Percentiles rank a stretch among this genome's conserved stretches.
Evolutionary conservation across 306 rosid species (phyloP).

Genomic region (Fragaria iinumae): DNA sequence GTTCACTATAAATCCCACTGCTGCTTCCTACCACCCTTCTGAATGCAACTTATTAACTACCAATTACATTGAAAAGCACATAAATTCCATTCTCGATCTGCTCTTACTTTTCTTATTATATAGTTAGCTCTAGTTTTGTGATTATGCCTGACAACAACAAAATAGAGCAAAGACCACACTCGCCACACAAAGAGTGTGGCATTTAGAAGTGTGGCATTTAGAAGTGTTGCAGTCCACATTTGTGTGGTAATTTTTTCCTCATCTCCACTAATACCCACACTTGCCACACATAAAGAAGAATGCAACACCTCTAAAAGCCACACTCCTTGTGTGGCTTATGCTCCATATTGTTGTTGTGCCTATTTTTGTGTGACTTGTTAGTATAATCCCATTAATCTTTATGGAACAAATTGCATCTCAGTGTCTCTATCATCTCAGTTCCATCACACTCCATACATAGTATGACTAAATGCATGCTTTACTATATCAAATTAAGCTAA

Average conservation of each 20-base stretch:
- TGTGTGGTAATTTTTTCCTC: no score
- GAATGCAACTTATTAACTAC: conserved; percentile 30
- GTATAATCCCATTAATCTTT: conserved; percentile 15
- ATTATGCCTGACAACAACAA: conserved; percentile 28
- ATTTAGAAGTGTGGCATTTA: no score
- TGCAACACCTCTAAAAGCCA: no score
- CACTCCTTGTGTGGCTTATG: no score
- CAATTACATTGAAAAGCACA: conserved; percentile 35
- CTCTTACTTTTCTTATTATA: conserved; percentile 28
- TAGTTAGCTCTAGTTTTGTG: conserved; percentile 8
- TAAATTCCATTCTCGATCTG: conserved; percentile 33
- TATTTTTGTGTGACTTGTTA: conserved; percentile 19
- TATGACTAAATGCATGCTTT: conserved; percentile 23
- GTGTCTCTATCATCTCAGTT: conserved; percentile 16
- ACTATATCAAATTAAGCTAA: conserved; percentile 7
- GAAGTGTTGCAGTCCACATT: no score
- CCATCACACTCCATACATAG: conserved; percentile 4
- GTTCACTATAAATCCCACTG: conserved; percentile 11
- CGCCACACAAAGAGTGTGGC: no score
- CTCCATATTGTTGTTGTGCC: no score
- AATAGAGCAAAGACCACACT: no score
- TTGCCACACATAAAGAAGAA: no score
- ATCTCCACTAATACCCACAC: no score
- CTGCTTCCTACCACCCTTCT: conserved; percentile 27
- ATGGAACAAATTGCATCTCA: conserved; percentile 15